Base-by-base conservation (phyloP, 139 green algal genomes). In the Chlorella sp. region DNA sequence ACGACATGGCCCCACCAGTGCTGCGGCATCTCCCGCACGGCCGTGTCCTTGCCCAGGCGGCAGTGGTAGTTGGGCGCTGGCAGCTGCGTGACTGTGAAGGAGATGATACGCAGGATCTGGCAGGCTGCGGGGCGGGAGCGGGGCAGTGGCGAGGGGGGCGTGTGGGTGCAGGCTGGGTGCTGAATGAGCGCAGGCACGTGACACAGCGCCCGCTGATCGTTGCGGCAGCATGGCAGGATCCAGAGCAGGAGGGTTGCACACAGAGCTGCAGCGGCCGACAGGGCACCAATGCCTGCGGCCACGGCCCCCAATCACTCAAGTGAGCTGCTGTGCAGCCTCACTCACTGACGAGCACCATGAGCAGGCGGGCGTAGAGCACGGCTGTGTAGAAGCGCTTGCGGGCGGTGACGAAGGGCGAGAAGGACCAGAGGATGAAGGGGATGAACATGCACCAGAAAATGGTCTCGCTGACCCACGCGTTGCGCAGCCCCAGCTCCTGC, bases 61-160 rank as follows among this genome's bases (percentile, higher is more conserved):
- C 96, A 98, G 89, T 98, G 96, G 86, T 96, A 96, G 86, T 95
- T 95, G 18, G 96, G 94, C 23, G 92, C 94, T 0, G 96, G 96
- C 55, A 98, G 91, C 86, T 95, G 91, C 0, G 96, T 98, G 16
- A 92, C 93, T 0, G 88, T 93, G 87, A 98, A 98, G 28, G 95
- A 96, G 6, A 96, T 71, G 64, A 98, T 97, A n/a, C 96, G 92
- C 68, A 98, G 89, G 7, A 83, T 90, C 76, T 98, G 96, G 84
- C 95, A 98, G 15, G 93, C 91, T 94, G 88, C 80, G 74, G 12
- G 60, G 18, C 36, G 6, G 15, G 21, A 28, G 12, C 7, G 21
- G 7, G 51, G 34, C n/a, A n/a, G n/a, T 6, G 44, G 44, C 44
- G 44, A 51, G 44, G 44, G 44, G 44, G 9, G 44, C 44, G 3